Percentiles rank a stretch among this genome's conserved stretches.
Evolutionary conservation across 2,329 filamentous ascomycete genomes (phyloP).

Genomic region (Hymenoscyphus scutula): DNA sequence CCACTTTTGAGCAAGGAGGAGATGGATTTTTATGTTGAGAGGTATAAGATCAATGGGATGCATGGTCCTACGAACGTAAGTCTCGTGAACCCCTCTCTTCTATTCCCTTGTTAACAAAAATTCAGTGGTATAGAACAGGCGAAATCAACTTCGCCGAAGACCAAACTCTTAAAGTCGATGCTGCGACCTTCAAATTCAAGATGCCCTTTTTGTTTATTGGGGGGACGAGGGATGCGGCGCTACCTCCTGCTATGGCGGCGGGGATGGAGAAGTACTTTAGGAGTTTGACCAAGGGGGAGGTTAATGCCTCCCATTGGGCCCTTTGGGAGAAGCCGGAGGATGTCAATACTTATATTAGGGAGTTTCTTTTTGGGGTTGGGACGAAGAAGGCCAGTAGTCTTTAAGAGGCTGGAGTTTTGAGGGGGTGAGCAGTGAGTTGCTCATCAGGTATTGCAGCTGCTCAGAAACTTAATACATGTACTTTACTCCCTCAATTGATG

Average conservation of each 20-base stretch:
- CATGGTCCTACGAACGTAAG: conserved; percentile 68
- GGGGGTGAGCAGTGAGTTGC: no score
- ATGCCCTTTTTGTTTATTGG: conserved; percentile 73
- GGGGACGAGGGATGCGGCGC: conserved; percentile 66
- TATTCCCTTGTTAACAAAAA: background rate
- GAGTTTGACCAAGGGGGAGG: conserved; percentile 59
- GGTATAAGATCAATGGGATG: conserved; percentile 71
- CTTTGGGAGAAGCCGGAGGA: conserved; percentile 69
- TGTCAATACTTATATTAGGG: conserved; percentile 60
- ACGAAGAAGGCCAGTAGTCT: conserved; percentile 17
- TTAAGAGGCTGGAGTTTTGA: conserved; percentile 4
- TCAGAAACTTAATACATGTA: no score
- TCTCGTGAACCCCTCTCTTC: background rate
- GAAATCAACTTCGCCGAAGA: conserved; percentile 78
- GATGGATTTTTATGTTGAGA: conserved; percentile 71
- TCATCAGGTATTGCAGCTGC: no score
- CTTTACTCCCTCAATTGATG: no score
- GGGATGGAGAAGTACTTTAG: conserved; percentile 70
- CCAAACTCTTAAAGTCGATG: conserved; percentile 55
- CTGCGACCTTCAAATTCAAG: conserved; percentile 51
- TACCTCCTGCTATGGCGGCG: conserved; percentile 68
- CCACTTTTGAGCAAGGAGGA: conserved; percentile 65
- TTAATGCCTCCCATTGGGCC: conserved; percentile 78
- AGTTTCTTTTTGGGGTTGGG: conserved; percentile 28
- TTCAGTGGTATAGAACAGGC: conserved; percentile 74